Percentiles rank a stretch among this genome's conserved stretches.
Evolutionary conservation across 2,329 filamentous ascomycete genomes (phyloP).

Genomic region (Geosmithia flava): DNA sequence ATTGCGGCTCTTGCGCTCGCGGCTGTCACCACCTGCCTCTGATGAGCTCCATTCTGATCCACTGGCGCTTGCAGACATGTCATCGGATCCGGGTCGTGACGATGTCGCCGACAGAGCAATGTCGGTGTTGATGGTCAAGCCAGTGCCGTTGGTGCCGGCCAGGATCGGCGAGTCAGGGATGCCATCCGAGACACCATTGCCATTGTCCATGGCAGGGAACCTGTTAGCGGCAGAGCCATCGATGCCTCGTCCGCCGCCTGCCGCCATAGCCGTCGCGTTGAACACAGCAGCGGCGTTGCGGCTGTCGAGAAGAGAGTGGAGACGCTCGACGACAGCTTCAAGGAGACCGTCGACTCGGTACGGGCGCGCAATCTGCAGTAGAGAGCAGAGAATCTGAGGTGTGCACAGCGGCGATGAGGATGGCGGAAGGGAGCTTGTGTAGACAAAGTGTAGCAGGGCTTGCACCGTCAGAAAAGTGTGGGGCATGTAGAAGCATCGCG

Average conservation of each 20-base stretch:
- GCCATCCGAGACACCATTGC: constrained; percentile 5
- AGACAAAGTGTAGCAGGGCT: constrained; percentile 83
- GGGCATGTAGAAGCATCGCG: constrained; percentile 81
- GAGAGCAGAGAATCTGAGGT: constrained; percentile 88
- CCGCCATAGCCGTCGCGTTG: constrained; percentile 96
- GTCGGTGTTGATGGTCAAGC: constrained; percentile 36
- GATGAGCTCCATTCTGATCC: constrained; percentile 45
- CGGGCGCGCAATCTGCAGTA: constrained; percentile 83
- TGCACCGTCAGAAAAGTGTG: constrained; percentile 86
- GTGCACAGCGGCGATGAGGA: constrained; percentile 70
- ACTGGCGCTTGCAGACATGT: constrained; percentile 35
- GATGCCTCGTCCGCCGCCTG: constrained; percentile 78
- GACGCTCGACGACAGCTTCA: constrained; percentile 81
- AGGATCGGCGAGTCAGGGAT: constrained; percentile 14
- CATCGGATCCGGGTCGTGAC: constrained; percentile 30
- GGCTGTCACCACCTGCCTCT: constrained; percentile 29
- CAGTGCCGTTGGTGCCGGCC: constrained; percentile 16
- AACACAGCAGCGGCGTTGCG: constrained; percentile 94
- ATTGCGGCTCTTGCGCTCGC: constrained; percentile 18
- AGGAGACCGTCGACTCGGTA: constrained; percentile 89
- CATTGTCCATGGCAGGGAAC: constrained; percentile 12
- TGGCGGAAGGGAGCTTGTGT: constrained; percentile 78
- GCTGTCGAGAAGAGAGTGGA: constrained; percentile 82
- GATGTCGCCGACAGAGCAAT: not conserved
- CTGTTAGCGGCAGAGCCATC: constrained; percentile 48